These are phyloP conservation scores for Cyberlindnera samutprakarnensis DNA, from an alignment of 805 yeast genomes.

Conservation along the genomic window DNA sequence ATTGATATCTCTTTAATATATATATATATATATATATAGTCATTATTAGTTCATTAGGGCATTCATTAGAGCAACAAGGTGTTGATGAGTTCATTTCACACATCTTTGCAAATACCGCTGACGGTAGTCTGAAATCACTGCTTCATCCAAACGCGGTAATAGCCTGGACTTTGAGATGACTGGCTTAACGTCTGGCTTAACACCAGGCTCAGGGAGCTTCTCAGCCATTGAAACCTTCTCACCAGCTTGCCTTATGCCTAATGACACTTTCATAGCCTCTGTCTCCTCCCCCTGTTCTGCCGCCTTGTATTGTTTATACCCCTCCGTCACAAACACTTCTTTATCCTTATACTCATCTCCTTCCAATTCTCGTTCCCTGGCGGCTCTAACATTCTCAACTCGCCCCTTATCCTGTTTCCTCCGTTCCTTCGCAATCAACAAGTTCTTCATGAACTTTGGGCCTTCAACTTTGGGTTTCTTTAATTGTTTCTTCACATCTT, in stretches of 20 bases:
- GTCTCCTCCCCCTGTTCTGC: too few species aligned
- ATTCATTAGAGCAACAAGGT: not conserved
- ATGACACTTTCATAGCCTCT: not conserved
- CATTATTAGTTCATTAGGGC: not conserved
- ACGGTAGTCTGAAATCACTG: slow-evolving; percentile 10
- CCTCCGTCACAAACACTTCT: slow-evolving; percentile 41
- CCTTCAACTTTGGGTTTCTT: slow-evolving; percentile 1
- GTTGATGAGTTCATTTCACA: not conserved
- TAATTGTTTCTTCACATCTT: slow-evolving; percentile 10
- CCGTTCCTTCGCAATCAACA: slow-evolving; percentile 36
- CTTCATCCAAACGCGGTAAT: slow-evolving; percentile 13
- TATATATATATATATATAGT: slow-evolving; percentile 1
- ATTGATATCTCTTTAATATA: not conserved
- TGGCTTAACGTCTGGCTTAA: not conserved
- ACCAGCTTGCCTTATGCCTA: too few species aligned
- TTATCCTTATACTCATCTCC: slow-evolving; percentile 30
- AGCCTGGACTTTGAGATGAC: slow-evolving; percentile 8
- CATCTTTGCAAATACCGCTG: slow-evolving; percentile 13
- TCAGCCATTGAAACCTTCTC: too few species aligned
- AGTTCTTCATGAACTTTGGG: slow-evolving; percentile 31
- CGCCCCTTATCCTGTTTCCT: slow-evolving; percentile 40
- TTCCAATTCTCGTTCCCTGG: slow-evolving; percentile 32
- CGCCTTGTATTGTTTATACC: slow-evolving; percentile 32
- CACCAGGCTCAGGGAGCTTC: too few species aligned
- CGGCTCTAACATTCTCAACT: slow-evolving; percentile 30